Conservation (phyloP, 2,329 filamentous ascomycete species). For the Fonsecaea pugnacius region DNA sequence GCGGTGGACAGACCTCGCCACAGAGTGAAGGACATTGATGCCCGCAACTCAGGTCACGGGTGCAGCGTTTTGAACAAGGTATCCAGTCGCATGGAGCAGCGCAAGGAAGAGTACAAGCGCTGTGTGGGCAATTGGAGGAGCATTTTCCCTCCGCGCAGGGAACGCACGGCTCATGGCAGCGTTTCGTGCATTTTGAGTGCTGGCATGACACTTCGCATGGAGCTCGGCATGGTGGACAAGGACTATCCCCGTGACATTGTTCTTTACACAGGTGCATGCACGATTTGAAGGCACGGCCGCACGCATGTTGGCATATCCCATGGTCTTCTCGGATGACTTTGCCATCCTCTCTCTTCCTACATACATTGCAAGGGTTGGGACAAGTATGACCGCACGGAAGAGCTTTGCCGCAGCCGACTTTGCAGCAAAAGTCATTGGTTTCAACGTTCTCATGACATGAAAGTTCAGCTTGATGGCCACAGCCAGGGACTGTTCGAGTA, state of each 20-base stretch:
- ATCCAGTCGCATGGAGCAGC: constrained; percentile 70
- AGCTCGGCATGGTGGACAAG: constrained; percentile 40
- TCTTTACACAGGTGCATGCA: constrained; percentile 62
- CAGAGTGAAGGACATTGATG: constrained; percentile 70
- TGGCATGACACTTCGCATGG: constrained; percentile 20
- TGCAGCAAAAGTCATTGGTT: neutral
- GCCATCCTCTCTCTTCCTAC: constrained; percentile 47
- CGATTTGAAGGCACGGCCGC: constrained; percentile 56
- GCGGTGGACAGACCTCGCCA: constrained; percentile 63
- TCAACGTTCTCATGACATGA: neutral
- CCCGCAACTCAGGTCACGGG: constrained; percentile 58
- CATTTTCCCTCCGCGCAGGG: constrained; percentile 61
- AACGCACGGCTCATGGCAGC: constrained; percentile 47
- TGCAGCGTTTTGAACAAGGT: constrained; percentile 66
- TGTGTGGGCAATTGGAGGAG: constrained; percentile 60
- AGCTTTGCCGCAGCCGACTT: neutral
- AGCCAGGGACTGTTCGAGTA: neutral
- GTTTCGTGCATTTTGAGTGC: constrained; percentile 12
- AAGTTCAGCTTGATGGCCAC: neutral
- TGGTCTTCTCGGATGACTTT: constrained; percentile 48
- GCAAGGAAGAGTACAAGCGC: constrained; percentile 60
- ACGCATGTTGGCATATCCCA: constrained; percentile 53
- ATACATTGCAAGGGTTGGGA: constrained; percentile 51
- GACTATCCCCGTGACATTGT: constrained; percentile 56
- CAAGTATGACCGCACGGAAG: constrained; percentile 5